Evolutionary conservation across 225 moss, liverwort and hornwort species (phyloP).

Genomic region (Pseudoscleropodium purum): DNA sequence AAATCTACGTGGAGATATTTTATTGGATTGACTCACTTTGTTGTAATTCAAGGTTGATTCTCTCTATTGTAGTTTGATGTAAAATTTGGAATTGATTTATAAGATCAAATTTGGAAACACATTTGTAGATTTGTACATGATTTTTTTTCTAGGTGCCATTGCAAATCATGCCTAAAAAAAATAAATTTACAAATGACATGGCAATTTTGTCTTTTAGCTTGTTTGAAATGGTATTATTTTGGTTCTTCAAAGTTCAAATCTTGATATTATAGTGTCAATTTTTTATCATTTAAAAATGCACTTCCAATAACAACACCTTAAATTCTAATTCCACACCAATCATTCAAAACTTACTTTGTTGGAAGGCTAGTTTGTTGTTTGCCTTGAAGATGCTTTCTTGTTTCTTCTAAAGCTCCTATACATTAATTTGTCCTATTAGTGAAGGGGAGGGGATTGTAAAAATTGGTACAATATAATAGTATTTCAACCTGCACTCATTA

Average conservation of each 20-base stretch:
- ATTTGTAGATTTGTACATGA: no score
- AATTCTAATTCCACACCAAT: not conserved
- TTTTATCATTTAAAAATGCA: not conserved
- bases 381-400: not conserved
- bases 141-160: no score
- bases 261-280: not conserved
- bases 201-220: no score
- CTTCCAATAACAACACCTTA: not conserved
- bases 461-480: not conserved
- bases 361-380: fast-evolving
- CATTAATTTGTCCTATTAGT: not conserved
- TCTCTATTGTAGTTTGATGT: no score
- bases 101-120: no score
- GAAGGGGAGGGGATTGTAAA: not conserved
- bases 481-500: not conserved
- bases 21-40: no score
- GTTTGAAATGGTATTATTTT: not conserved
- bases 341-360: not conserved
- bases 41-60: no score
- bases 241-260: not conserved
- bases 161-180: no score
- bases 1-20: no score
- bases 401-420: not conserved
- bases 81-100: no score
- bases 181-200: no score